Evolutionary conservation across 1,284 basidiomycete species (phyloP).

Genomic region (Pyrrhoderma noxium): DNA sequence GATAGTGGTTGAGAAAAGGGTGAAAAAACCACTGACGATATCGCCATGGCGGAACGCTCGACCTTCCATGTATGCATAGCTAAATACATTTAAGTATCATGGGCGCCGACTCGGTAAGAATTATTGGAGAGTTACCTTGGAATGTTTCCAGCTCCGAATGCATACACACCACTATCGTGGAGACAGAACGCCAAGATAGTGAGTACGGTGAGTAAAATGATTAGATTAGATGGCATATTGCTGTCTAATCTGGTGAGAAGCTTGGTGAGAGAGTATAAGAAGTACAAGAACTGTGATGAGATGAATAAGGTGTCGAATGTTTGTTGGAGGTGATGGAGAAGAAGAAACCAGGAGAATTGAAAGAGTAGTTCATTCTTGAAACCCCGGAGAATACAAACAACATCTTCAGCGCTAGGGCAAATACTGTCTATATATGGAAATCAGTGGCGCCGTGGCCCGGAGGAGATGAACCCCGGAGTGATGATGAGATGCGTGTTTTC

Average conservation of each 20-base stretch:
- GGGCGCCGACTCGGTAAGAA: background rate
- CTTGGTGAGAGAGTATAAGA: too few species aligned
- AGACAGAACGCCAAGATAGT: conserved; percentile 53
- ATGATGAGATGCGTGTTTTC: too few species aligned
- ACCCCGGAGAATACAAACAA: too few species aligned
- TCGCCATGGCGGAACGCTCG: conserved; percentile 82
- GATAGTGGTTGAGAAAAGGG: background rate
- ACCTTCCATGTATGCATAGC: conserved; percentile 69
- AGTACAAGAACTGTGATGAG: too few species aligned
- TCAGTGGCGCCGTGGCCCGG: too few species aligned
- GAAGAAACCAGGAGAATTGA: background rate
- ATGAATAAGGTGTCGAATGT: too few species aligned
- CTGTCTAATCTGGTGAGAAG: background rate
- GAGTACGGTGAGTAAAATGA: conserved; percentile 40
- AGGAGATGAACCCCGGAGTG: too few species aligned
- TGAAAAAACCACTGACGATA: conserved; percentile 46
- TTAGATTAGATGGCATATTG: conserved; percentile 18
- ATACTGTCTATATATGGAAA: too few species aligned
- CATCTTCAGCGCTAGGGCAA: too few species aligned
- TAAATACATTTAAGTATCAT: conserved; percentile 21
- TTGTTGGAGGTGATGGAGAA: background rate
- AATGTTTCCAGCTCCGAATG: conserved; percentile 73
- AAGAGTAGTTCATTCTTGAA: too few species aligned
- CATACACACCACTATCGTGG: conserved; percentile 50
- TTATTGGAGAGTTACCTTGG: conserved; percentile 42